These are phyloP conservation scores for Mycosphaerella arachidis DNA, from an alignment of 2,329 filamentous ascomycete genomes.

Conservation along the genomic window DNA sequence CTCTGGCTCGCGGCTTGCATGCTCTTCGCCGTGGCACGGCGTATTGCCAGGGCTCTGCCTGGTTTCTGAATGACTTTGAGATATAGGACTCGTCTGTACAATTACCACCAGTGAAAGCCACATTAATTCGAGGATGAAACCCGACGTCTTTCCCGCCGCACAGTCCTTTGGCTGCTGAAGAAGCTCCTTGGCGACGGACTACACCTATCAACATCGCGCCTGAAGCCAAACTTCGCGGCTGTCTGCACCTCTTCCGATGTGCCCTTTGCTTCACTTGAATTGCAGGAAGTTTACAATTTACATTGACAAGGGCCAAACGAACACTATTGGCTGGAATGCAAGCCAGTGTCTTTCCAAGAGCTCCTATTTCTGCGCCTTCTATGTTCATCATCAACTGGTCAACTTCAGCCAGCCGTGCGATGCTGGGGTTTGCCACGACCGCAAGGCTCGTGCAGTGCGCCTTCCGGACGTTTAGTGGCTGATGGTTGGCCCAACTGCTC, in stretches of 20 bases:
- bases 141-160: neutral
- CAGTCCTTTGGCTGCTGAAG: neutral
- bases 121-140: neutral
- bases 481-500: neutral
- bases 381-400: neutral
- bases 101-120: neutral
- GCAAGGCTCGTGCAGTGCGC: neutral
- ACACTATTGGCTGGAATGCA: neutral
- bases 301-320: neutral
- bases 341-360: neutral
- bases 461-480: neutral
- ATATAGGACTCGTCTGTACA: neutral
- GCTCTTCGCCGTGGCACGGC: neutral
- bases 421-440: neutral
- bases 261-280: neutral
- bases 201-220: neutral
- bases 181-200: neutral
- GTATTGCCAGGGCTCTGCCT: neutral
- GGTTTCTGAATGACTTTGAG: neutral
- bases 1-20: neutral
- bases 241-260: neutral
- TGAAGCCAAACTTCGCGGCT: neutral
- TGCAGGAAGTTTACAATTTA: neutral
- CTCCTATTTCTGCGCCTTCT: neutral
- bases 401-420: neutral